Evolutionary conservation across 2,329 filamentous ascomycete genomes (phyloP), one percentile per base, ranked within the genome.

Genomic region (Penicillium digitatum): DNA sequence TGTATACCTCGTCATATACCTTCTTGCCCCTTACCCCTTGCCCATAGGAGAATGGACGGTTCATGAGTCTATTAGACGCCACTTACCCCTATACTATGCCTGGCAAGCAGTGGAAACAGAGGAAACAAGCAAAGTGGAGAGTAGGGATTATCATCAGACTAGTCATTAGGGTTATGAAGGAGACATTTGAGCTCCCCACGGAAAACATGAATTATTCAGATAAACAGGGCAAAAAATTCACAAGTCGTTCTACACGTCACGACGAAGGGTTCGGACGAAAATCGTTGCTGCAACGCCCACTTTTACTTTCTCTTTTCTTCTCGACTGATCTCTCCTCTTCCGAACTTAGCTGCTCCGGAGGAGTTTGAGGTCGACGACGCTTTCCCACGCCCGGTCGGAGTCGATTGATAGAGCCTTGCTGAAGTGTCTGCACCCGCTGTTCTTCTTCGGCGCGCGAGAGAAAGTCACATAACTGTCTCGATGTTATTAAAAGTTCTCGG

Each of bases 401-500:
- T 48, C 18, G 45, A 35, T 48, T 37, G 18, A 24, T 24, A 37
- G 31, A 35, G 32, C 45, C 45, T 14, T 32, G 29, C 29, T 32
- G 29, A 32, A 32, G 29, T 32, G 29, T 32, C 29, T 32, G 29
- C 29, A 12, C 29, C 11, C 29, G 11, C 29, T 49, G 47, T 49
- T 29, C 34, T 39, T 18, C 47, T 49, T 49, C 47, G 16, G 47
- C 47, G 22, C 22, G n/a, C n/a, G 42, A 56, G 49, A 53, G 49
- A 56, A 56, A 56, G 31, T 53, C 45, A 53, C 44, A 56, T 38
- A 56, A 40, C 54, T 57, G 37, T 20, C 24, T 50, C 39, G 54
- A 57, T 45, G 54, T 39, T 24, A 57, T 52, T n/a, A 37, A 18
- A 27, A 57, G 50, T 26, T 53, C 46, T 37, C 45, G 37, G 40